phyloP scores from a whole-genome alignment of 2,329 filamentous ascomycete species.

The Sarocladium strictum region DNA sequence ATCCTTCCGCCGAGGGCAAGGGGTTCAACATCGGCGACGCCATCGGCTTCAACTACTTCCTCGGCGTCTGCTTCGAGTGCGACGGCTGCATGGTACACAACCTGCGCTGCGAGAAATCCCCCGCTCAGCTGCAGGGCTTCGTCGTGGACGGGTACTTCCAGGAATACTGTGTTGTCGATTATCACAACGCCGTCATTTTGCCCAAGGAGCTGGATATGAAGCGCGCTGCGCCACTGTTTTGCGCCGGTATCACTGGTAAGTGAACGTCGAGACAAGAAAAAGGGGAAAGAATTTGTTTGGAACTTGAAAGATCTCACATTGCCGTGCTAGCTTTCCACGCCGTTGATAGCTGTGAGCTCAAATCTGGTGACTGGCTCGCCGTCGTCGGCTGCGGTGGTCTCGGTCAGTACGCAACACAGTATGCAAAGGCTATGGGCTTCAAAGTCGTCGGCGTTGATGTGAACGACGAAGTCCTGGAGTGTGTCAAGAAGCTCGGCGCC shows the following conservation, averaged over 20 bases:
- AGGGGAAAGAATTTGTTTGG: no score
- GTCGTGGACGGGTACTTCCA: constrained; percentile 38
- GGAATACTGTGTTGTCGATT: constrained; percentile 40
- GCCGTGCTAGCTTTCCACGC: constrained; percentile 24
- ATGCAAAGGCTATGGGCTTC: constrained; percentile 38
- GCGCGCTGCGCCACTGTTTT: constrained; percentile 37
- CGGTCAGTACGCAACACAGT: constrained; percentile 40
- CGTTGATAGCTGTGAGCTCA: constrained; percentile 29
- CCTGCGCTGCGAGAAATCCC: constrained; percentile 30
- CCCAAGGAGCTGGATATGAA: constrained; percentile 26
- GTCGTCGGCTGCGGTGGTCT: constrained; percentile 38
- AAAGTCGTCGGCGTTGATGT: constrained; percentile 37
- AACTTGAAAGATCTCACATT: background rate
- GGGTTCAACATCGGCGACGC: constrained; percentile 36
- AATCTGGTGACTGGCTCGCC: constrained; percentile 32
- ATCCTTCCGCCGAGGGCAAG: constrained; percentile 26
- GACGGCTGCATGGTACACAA: constrained; percentile 40
- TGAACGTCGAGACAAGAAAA: background rate
- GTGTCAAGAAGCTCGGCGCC: constrained; percentile 32
- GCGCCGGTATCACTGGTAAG: constrained; percentile 39
- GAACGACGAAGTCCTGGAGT: constrained; percentile 33
- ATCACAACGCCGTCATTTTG: constrained; percentile 31
- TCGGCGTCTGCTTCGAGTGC: constrained; percentile 39
- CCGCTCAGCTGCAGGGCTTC: constrained; percentile 34
- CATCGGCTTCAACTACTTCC: constrained; percentile 40